These are phyloP conservation scores for Artemisia annua DNA, from an alignment of 129 eudicot genomes.

Conservation along the genomic window DNA sequence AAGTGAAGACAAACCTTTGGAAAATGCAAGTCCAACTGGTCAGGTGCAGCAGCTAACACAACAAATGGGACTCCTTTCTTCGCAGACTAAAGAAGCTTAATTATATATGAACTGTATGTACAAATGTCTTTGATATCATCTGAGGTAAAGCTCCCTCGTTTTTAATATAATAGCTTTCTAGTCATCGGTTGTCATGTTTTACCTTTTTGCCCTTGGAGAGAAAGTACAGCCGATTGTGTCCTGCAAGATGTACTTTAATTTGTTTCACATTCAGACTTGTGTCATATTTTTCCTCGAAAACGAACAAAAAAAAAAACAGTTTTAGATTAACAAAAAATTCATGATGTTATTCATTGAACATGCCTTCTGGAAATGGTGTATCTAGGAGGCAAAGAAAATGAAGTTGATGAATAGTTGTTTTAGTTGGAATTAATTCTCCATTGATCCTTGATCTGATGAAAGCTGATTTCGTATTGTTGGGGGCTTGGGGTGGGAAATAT, in stretches of 20 bases:
- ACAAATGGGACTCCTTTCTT: conserved; percentile 73
- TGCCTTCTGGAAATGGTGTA: conserved; percentile 9
- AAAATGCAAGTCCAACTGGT: conserved; percentile 24
- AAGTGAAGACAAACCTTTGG: conserved; percentile 7
- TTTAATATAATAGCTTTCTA: conserved; percentile 10
- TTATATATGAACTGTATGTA: conserved; percentile 21
- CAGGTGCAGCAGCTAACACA: conserved; percentile 26
- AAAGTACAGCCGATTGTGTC: not conserved
- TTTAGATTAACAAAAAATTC: not conserved
- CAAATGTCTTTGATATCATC: conserved; percentile 21
- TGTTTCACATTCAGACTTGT: not conserved
- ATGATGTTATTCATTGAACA: not conserved
- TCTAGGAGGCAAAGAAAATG: not conserved
- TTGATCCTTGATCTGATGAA: no score
- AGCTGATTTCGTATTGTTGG: no score
- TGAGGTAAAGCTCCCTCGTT: not conserved
- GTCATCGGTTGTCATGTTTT: conserved; percentile 1
- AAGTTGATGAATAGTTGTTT: not conserved
- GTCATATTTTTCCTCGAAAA: not conserved
- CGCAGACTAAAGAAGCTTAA: conserved; percentile 30
- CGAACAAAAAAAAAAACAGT: not conserved
- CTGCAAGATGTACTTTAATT: not conserved
- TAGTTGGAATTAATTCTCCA: no score
- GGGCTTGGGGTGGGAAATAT: no score
- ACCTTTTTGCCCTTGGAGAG: not conserved